Base-by-base conservation (phyloP, 192 early-diverging fungal species). In the Gigaspora rosea region DNA sequence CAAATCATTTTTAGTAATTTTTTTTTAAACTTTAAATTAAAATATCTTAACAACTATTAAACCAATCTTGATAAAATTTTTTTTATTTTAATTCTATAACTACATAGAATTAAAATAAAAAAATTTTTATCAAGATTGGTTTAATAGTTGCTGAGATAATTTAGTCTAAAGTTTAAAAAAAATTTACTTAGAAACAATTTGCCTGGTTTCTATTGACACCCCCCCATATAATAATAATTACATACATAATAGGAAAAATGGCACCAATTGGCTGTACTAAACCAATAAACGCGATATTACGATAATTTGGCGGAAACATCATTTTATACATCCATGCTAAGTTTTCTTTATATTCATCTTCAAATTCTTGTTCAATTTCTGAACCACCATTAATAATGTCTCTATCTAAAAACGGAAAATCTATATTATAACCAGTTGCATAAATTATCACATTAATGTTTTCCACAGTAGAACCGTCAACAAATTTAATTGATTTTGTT, bases 371-470 rank as follows among this genome's bases (percentile, higher is more conserved):
- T 63, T 79, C 75, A 46, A 75, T 27, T 20, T 81, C 72, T 20
- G 85, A 73, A 46, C 83, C 80, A 15, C 84, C 84, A 15, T 80
- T 79, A 4, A 90, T 58, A 18, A 81, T 77, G 27, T 78, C 72
- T 8, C 81, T 68, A 50, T 85, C 82, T 58, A 92, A 65, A 65
- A 86, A 88, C 0, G 84, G 84, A 65, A 82, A 80, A 13, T 83
- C 81, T 76, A 85, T 86, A 5, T 83, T 65, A 79, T 89, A 91
- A 1, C 91, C 91, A 2, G 91, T 92, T 62, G 88, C 89, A 58
- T 84, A 90, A 27, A 91, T 80, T 7, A 92, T 80, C 18, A 69
- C 61, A 78, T 92, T 90, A 13, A 91, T 80, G 36, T 83, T 57
- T 10, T 86, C 84, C 33, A 83, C 46, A 32, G 76, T 75, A 2